Conservation (phyloP, 1,139 yeast genomes). For the Protomyces arabidopsidicola region DNA sequence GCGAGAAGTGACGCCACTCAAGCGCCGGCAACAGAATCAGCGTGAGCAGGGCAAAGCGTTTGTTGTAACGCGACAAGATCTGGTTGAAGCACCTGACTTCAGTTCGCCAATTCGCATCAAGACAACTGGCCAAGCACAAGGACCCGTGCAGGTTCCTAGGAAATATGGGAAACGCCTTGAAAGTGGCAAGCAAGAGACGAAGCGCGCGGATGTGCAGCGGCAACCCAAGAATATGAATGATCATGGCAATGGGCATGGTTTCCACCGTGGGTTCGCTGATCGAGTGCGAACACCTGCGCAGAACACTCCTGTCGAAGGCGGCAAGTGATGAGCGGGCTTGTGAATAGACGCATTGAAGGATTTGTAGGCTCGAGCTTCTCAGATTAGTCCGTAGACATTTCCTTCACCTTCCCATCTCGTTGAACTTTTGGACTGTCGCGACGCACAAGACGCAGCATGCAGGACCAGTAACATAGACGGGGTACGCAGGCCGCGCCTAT, state of each 20-base stretch:
- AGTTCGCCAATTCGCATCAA: slow-evolving; percentile 22
- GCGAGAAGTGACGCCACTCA: not conserved
- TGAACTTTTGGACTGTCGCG: too few relatives aligned
- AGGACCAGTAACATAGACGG: too few relatives aligned
- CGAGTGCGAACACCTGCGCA: slow-evolving; percentile 6
- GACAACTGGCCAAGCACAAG: slow-evolving; percentile 1
- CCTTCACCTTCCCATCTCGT: too few relatives aligned
- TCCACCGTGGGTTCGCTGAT: slow-evolving; percentile 16
- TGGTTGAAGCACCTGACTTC: slow-evolving; percentile 8
- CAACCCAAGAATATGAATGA: slow-evolving; percentile 25
- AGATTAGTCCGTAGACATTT: too few relatives aligned
- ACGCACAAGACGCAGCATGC: too few relatives aligned
- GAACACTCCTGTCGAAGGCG: not conserved
- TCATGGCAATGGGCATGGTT: slow-evolving; percentile 13
- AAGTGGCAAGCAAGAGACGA: not conserved
- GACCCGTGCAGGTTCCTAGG: slow-evolving; percentile 3
- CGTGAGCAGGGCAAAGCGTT: not conserved
- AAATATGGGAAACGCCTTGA: slow-evolving; percentile 16
- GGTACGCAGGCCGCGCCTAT: too few relatives aligned
- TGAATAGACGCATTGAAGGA: too few relatives aligned
- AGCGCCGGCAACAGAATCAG: not conserved
- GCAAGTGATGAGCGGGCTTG: too few relatives aligned
- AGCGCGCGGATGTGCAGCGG: slow-evolving; percentile 9
- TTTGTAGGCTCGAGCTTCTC: too few relatives aligned
- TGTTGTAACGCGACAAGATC: slow-evolving; percentile 6